These are phyloP conservation scores for Orbilia ellipsospora DNA, from an alignment of 2,329 filamentous ascomycete genomes.

Conservation along the genomic window DNA sequence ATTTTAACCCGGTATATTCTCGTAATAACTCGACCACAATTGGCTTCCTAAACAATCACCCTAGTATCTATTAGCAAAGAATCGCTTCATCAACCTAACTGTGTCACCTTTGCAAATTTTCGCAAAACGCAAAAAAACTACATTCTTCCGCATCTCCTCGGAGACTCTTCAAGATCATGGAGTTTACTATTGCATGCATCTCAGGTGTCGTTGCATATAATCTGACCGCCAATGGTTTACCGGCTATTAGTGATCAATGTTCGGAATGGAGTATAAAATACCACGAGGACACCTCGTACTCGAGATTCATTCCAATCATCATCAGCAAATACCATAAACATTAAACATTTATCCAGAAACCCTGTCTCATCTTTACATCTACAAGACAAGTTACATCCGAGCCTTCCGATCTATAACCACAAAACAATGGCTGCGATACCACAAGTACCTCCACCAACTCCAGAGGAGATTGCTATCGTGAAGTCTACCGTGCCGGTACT, in stretches of 20 bases:
- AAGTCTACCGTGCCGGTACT: conserved; percentile 81
- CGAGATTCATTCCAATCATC: too few species aligned
- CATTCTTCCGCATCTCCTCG: conserved; percentile 50
- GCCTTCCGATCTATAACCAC: background rate
- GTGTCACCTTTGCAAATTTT: background rate
- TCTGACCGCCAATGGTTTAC: too few species aligned
- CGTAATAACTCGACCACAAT: conserved; percentile 7
- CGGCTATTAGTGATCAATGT: background rate
- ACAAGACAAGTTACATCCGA: background rate
- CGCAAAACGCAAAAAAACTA: background rate
- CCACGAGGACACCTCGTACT: too few species aligned
- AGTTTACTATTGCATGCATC: too few species aligned
- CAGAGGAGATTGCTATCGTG: conserved; percentile 75
- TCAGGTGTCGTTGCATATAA: background rate
- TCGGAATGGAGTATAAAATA: background rate
- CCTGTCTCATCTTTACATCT: background rate
- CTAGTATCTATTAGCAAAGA: conserved; percentile 51
- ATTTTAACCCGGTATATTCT: conserved; percentile 35
- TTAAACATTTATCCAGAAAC: too few species aligned
- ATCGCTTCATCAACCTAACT: conserved; percentile 2
- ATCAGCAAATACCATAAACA: too few species aligned
- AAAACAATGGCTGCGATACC: conserved; percentile 19
- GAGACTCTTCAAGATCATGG: background rate
- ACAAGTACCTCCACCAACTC: conserved; percentile 66
- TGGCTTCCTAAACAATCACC: conserved; percentile 14